Percentiles rank a stretch among this genome's conserved stretches.
phyloP scores from a whole-genome alignment of 768 basidiomycete species.

The Hygrocybe coccinea region DNA sequence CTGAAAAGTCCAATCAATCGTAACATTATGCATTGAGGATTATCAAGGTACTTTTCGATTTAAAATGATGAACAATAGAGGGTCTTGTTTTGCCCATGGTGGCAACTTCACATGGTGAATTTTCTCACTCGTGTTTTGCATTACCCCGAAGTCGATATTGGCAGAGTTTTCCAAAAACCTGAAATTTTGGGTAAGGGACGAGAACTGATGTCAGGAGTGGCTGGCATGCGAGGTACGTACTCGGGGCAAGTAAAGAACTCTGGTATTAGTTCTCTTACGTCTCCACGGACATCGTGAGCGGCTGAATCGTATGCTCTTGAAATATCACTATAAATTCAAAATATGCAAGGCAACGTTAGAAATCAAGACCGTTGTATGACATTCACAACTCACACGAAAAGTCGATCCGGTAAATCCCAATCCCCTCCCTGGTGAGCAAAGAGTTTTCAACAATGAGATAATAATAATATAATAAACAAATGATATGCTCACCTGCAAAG shows the following conservation, averaged over 20 bases:
- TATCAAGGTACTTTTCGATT: conserved; percentile 58
- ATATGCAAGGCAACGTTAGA: neutral
- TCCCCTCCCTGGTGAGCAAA: conserved; percentile 56
- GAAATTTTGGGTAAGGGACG: neutral
- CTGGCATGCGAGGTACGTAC: conserved; percentile 42
- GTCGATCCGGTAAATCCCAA: conserved; percentile 87
- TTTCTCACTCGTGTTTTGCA: conserved; percentile 67
- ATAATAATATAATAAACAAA: neutral
- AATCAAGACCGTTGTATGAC: neutral
- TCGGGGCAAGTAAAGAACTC: conserved; percentile 85
- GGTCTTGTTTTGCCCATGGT: conserved; percentile 82
- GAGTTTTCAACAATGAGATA: neutral
- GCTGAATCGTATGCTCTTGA: conserved; percentile 81
- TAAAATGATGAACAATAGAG: conserved; percentile 72
- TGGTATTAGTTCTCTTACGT: conserved; percentile 90
- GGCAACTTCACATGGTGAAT: conserved; percentile 88
- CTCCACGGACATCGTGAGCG: conserved; percentile 78
- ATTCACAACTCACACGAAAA: conserved; percentile 56
- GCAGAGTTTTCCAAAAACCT: conserved; percentile 83
- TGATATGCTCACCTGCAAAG: conserved; percentile 46
- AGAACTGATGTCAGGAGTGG: no score
- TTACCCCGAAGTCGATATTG: conserved; percentile 73
- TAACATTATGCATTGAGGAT: neutral
- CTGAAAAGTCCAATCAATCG: conserved; percentile 31
- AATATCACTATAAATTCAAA: conserved; percentile 50